These are phyloP conservation scores for Candida palmyrensis DNA, from an alignment of 805 yeast genomes.

Conservation along the genomic window DNA sequence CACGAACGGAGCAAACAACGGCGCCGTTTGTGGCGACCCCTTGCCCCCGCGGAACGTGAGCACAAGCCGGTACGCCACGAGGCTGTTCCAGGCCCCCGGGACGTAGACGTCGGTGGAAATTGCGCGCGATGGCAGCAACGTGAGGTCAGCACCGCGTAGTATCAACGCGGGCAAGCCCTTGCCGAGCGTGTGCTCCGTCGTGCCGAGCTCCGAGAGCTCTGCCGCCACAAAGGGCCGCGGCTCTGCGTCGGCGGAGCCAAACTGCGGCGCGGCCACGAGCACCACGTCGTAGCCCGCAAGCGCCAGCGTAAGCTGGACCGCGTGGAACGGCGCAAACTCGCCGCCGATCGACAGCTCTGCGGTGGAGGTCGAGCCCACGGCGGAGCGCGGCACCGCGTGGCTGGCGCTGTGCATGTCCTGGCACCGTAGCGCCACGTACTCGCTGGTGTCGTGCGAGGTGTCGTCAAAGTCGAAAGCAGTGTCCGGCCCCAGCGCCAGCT, in stretches of 20 bases:
- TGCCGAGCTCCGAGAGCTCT: slow-evolving; percentile 22
- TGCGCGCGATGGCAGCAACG: slow-evolving; percentile 40
- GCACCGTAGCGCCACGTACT: slow-evolving; percentile 40
- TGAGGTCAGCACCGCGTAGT: slow-evolving; percentile 32
- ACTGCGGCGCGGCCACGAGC: slow-evolving; percentile 38
- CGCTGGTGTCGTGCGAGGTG: slow-evolving; percentile 30
- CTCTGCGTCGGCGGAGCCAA: slow-evolving; percentile 8
- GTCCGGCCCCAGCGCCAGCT: too few species aligned
- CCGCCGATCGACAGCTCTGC: slow-evolving; percentile 58
- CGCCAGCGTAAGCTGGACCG: slow-evolving; percentile 37
- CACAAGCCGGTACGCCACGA: slow-evolving; percentile 50
- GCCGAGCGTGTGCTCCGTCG: slow-evolving; percentile 18
- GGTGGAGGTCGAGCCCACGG: slow-evolving; percentile 23
- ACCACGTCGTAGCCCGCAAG: slow-evolving; percentile 45
- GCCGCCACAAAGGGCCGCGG: slow-evolving; percentile 32
- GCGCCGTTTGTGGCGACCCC: slow-evolving; percentile 1
- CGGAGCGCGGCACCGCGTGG: slow-evolving; percentile 48
- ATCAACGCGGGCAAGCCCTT: slow-evolving; percentile 32
- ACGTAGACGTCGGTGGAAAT: slow-evolving; percentile 44
- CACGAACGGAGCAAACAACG: slow-evolving; percentile 52
- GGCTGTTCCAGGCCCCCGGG: slow-evolving; percentile 56
- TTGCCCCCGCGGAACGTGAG: slow-evolving; percentile 9
- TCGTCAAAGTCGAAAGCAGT: slow-evolving; percentile 6
- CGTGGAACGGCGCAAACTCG: slow-evolving; percentile 41
- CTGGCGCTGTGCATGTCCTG: slow-evolving; percentile 35